These are phyloP conservation scores for Hemileccinum rubropunctum DNA, from an alignment of 768 basidiomycete species.

Conservation along the genomic window DNA sequence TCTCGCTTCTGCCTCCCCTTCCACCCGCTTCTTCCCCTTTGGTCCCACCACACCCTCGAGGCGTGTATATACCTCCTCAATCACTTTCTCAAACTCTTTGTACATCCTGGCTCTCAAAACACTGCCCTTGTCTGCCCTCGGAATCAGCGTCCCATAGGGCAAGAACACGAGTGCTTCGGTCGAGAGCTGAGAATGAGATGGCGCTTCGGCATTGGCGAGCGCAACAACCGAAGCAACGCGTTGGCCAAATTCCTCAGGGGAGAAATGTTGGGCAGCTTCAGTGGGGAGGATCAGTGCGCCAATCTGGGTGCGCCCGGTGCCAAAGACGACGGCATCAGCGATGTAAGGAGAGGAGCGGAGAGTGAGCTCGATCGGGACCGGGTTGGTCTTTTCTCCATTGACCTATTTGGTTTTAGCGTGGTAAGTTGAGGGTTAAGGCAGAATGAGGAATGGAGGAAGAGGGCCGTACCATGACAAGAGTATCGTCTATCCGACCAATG, in stretches of 20 bases:
- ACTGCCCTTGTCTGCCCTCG: slow-evolving; percentile 50
- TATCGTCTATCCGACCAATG: slow-evolving; percentile 56
- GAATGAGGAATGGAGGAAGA: too few species aligned
- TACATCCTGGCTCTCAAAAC: slow-evolving; percentile 51
- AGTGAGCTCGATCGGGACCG: slow-evolving; percentile 51
- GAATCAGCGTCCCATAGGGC: slow-evolving; percentile 46
- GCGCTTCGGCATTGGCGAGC: slow-evolving; percentile 50
- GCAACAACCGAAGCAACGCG: slow-evolving; percentile 44
- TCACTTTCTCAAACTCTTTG: slow-evolving; percentile 45
- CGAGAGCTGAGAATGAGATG: slow-evolving; percentile 49
- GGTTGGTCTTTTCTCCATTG: slow-evolving; percentile 55
- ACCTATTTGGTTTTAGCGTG: slow-evolving; percentile 21
- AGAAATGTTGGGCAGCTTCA: slow-evolving; percentile 31
- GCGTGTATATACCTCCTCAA: slow-evolving; percentile 37
- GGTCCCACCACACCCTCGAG: slow-evolving; percentile 40
- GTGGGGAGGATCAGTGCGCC: slow-evolving; percentile 50
- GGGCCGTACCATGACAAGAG: slow-evolving; percentile 37
- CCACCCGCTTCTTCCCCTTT: slow-evolving; percentile 16
- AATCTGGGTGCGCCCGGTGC: slow-evolving; percentile 45
- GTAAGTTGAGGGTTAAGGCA: too few species aligned
- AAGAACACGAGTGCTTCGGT: slow-evolving; percentile 51
- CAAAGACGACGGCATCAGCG: slow-evolving; percentile 54
- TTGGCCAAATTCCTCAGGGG: slow-evolving; percentile 28
- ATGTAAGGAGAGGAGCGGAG: slow-evolving; percentile 48
- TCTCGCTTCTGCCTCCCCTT: slow-evolving; percentile 11